Conservation (phyloP, 176 grass and related monocot genomes). For the Otatea glauca region DNA sequence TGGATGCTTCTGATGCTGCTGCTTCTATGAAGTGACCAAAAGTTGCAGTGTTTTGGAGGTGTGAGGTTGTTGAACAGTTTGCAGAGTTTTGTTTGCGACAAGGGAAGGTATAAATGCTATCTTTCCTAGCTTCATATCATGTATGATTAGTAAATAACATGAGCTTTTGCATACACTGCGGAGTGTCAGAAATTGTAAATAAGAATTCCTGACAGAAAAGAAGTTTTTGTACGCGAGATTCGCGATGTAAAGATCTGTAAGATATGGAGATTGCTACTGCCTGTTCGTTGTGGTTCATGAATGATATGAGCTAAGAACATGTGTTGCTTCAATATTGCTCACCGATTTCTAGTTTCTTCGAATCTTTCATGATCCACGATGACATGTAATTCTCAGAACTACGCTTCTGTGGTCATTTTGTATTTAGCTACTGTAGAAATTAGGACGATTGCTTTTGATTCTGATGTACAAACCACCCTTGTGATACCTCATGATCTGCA, state of each 20-base stretch:
- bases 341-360: not conserved
- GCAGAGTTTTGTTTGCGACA: conserved; percentile 23
- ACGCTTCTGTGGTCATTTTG: not conserved
- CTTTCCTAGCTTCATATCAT: conserved; percentile 9
- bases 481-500: not conserved
- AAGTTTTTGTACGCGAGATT: not conserved
- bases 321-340: not conserved
- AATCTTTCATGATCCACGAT: not conserved
- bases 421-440: not conserved
- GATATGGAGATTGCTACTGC: conserved; percentile 1
- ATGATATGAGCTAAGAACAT: not conserved
- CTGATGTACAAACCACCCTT: not conserved
- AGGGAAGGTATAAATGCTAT: conserved; percentile 35
- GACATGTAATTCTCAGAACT: not conserved
- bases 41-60: too few species aligned
- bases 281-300: not conserved
- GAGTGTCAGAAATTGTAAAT: conserved; percentile 58
- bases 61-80: too few species aligned
- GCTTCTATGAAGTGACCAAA: not conserved
- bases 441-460: not conserved
- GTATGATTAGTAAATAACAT: not conserved
- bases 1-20: not conserved
- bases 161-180: conserved; percentile 39
- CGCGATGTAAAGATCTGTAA: not conserved
- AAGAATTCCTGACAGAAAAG: conserved; percentile 35